Evolutionary conservation across 1,139 yeast species (phyloP), one percentile per base, ranked within the genome.

Genomic region (Protomyces macrosporus): DNA sequence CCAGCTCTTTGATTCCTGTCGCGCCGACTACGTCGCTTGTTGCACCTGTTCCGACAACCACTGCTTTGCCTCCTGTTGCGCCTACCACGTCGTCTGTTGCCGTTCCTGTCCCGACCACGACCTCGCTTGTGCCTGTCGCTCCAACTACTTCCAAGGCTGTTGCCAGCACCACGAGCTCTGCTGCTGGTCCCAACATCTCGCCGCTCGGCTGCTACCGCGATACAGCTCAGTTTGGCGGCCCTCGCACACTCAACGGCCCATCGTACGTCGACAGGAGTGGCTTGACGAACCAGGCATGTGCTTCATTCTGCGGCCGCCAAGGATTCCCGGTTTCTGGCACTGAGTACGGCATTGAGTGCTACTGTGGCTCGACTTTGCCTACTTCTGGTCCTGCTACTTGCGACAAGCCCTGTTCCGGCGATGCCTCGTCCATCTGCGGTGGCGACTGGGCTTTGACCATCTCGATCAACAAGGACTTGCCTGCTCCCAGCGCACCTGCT

Each of bases 311-410:
- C 16, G 30, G 57, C 3, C 9, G 50, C 7, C 51, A 59, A 16
- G 37, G 37, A 16, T 51, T 52, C 56, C 52, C 63, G 6, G 35
- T 45, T 5, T 59, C 63, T 12, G 63, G 63, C 5, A 53, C 57
- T 10, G 63, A 59, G 53, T 59, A 59, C 45, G 63, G 57, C 48
- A 35, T 39, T 14, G 63, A 59, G 36, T 59, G 63, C 45, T 59
- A 52, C 37, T 59, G 63, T 52, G 53, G 56, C 12, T 40, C 40
- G 33, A 40, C 63, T 33, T 39, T 39, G n/a, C 57, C 57, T 6
- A 45, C 57, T 14, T 40, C 63, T 14, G 45, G 40, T 3, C 50
- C 61, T 6, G 61, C 61, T 3, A 48, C 55, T 48, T 59, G 63
- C 45, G 42, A 52, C 40, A 59, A 37, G 57, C 53, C 63, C 33